These are phyloP conservation scores for Breviolum minutum DNA, from an alignment of 73 alveolate species.

Conservation along the genomic window DNA sequence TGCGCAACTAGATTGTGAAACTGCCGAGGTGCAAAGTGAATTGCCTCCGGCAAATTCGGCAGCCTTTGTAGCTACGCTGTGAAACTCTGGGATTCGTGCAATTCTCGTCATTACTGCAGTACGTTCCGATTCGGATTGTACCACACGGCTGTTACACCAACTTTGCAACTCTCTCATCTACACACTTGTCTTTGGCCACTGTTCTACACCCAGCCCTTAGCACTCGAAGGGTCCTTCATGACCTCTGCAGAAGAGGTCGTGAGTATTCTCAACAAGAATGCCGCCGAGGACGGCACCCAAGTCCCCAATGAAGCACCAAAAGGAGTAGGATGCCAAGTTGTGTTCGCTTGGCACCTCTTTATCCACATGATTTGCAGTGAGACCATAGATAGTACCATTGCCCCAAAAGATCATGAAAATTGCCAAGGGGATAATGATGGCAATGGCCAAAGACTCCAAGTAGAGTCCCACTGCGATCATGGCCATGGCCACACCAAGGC, in stretches of 20 bases:
- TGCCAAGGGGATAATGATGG: slow-evolving; percentile 76
- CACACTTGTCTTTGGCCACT: too few relatives aligned
- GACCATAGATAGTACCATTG: slow-evolving; percentile 86
- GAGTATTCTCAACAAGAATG: slow-evolving; percentile 72
- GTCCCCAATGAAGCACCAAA: slow-evolving; percentile 93
- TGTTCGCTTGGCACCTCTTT: slow-evolving; percentile 66
- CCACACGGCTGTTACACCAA: not conserved
- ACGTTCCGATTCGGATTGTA: not conserved
- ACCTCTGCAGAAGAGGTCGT: slow-evolving; percentile 83
- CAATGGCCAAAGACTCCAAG: slow-evolving; percentile 89
- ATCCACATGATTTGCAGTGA: slow-evolving; percentile 74
- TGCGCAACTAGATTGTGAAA: too few relatives aligned
- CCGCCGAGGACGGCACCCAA: slow-evolving; percentile 85
- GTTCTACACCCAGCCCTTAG: not conserved
- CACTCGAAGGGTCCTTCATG: slow-evolving; percentile 89
- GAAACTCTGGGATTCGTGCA: not conserved
- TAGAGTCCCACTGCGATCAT: slow-evolving; percentile 37
- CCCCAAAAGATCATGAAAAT: slow-evolving; percentile 90
- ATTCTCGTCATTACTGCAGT: not conserved
- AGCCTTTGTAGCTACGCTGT: slow-evolving; percentile 4
- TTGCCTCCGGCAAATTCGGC: not conserved
- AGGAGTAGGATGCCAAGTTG: slow-evolving; percentile 87
- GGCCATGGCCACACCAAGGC: slow-evolving; percentile 71
- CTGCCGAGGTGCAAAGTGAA: not conserved
- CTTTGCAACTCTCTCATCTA: too few relatives aligned